Evolutionary conservation across 371 early-diverging fungal genomes (phyloP).

Genomic region (Rhizopus arrhizus): DNA sequence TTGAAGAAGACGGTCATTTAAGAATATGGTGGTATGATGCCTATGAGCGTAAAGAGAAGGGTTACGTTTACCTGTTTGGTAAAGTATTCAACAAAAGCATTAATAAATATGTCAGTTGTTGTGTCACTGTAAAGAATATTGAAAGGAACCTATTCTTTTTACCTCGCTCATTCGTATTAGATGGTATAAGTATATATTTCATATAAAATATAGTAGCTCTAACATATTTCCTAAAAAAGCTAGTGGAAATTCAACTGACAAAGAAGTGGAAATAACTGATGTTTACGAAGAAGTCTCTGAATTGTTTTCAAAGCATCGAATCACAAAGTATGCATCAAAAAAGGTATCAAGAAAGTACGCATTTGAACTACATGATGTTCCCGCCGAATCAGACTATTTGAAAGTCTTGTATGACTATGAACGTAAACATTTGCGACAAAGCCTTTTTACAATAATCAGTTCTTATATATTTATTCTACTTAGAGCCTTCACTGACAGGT

Average conservation of each 20-base stretch:
- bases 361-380: slow-evolving; percentile 87
- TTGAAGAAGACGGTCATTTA: slow-evolving; percentile 65
- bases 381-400: slow-evolving; percentile 80
- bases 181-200: slow-evolving; percentile 35
- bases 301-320: slow-evolving; percentile 56
- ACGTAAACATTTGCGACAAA: slow-evolving; percentile 34
- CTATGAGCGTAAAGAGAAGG: slow-evolving; percentile 75
- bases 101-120: slow-evolving; percentile 77
- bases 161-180: slow-evolving; percentile 67
- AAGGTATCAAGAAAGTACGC: slow-evolving; percentile 86
- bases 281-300: slow-evolving; percentile 79
- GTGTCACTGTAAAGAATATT: slow-evolving; percentile 78
- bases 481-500: slow-evolving; percentile 72
- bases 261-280: slow-evolving; percentile 62
- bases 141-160: slow-evolving; percentile 88
- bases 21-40: slow-evolving; percentile 79
- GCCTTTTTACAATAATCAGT: neutral
- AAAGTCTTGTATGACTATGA: slow-evolving; percentile 84
- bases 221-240: too few species aligned
- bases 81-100: slow-evolving; percentile 64
- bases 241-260: slow-evolving; percentile 56
- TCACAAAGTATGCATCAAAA: slow-evolving; percentile 64
- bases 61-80: slow-evolving; percentile 88
- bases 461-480: neutral
- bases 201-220: too few species aligned